Base-by-base conservation (phyloP, 2,329 filamentous ascomycete species). In the Diaporthe vaccinii region DNA sequence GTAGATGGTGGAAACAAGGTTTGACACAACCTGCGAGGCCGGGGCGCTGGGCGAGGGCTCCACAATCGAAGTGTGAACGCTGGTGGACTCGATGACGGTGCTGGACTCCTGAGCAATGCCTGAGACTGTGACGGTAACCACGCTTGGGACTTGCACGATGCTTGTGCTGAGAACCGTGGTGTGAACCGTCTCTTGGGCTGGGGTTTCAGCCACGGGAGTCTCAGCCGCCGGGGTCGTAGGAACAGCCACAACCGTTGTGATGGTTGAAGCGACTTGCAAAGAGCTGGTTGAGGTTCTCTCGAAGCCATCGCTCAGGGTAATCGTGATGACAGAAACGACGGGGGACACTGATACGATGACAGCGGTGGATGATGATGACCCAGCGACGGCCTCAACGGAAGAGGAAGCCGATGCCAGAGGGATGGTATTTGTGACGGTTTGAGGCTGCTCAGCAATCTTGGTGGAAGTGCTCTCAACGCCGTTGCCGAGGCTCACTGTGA, bases 251-350 rank as follows among this genome's bases (percentile, higher is more conserved):
- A 70, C 49, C 1, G 65, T 67, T n/a, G 74, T 76, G 25, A 76
- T 22, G n/a, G 65, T 71, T 15, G n/a, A 70, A 34, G 72, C 55
- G 14, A 71, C 72, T 10, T 74, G 72, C n/a, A 65, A 58, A 36
- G 71, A 74, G 65, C 74, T 76, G 15, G 65, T 46, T 1, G 72
- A 70, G 20, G 71, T 76, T 22, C 57, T 46, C 65, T 76, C 72
- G 22, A 71, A 44, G 31, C 74, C 74, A 22, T 58, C 57, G 46
- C 70, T 44, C 12, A 74, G 62, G 8, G 74, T 76, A 9, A 76
- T 46, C 4, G 74, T 76, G 15, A 76, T 73, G 2, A 75, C 75
- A 25, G 72, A 61, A 22, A 67, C 72, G n/a, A 61, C 57, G 3
- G 72, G 75, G n/a, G 70, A 69, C 12, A 72, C 73, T 7, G 62